Evolutionary conservation across 257 asterid genomes (phyloP), one percentile per base, ranked within the genome.

Genomic region (Perilla frutescens): DNA sequence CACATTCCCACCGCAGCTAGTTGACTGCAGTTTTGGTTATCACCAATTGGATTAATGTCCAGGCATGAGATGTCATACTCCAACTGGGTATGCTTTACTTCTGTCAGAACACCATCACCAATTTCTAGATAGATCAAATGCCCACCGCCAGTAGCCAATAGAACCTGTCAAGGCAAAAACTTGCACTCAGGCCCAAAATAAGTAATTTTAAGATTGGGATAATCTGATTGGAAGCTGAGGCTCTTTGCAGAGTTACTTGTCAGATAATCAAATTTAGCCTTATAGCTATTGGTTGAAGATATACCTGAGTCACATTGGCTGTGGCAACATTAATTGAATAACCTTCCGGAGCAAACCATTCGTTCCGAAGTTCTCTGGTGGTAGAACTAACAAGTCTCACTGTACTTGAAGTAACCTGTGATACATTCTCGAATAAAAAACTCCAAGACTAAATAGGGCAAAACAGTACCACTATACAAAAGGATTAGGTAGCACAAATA

Each of bases 1-100:
- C 99, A 95, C 99, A 92, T 92, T 34, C 99, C 99, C 72, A 95
- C 99, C 6, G 96, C 99, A 76, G 98, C 99, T 31, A 92, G 87
- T 76, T 81, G 86, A 84, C 99, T 90, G 66, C 79, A 66, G 74
- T 85, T 89, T 80, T 91, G 88, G 89, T 86, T 77, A 32, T 85
- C 96, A 55, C 97, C 97, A 79, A 95, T 88, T 64, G 99, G 96
- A 84, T 95, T 92, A 40, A 95, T 89, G 81, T 95, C 99, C 71
- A 95, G 90, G 88, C 99, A 95, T 31, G 99, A 90, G 81, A 95
- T 85, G 79, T 95, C 98, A 79, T 92, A 80, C 81, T 95, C 98
- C 90, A 92, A 74, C 83, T 87, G 93, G 14, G 84, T 77, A 72
- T 90, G 93, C 66, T 85, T 87, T 71, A 81, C 84, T 86, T 92